These are phyloP conservation scores for Lachnellula occidentalis DNA, from an alignment of 2,329 filamentous ascomycete genomes.

Conservation along the genomic window DNA sequence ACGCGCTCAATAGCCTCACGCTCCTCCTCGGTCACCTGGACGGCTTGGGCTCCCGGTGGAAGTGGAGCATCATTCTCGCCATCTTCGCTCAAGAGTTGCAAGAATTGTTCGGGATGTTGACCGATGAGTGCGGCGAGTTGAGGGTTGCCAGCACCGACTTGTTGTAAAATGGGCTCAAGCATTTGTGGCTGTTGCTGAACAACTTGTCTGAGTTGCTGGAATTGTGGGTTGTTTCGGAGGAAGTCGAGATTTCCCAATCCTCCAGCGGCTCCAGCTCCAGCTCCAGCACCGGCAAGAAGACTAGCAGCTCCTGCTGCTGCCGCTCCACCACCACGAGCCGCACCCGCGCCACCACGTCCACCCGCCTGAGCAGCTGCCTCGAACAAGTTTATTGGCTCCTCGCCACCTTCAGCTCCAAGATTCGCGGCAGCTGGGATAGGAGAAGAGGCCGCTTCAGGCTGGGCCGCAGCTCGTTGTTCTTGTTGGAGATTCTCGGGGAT, in stretches of 20 bases:
- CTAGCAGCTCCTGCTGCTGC: slow-evolving; percentile 60
- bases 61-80: slow-evolving; percentile 76
- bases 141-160: slow-evolving; percentile 91
- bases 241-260: slow-evolving; percentile 81
- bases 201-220: slow-evolving; percentile 94
- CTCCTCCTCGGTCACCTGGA: slow-evolving; percentile 92
- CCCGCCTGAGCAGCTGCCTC: slow-evolving; percentile 73
- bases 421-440: slow-evolving; percentile 40
- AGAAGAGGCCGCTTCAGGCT: slow-evolving; percentile 35
- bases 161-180: slow-evolving; percentile 96
- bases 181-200: slow-evolving; percentile 97
- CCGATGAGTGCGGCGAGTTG: slow-evolving; percentile 90
- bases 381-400: slow-evolving; percentile 79
- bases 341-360: slow-evolving; percentile 38
- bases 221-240: slow-evolving; percentile 90
- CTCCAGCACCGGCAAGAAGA: slow-evolving; percentile 34
- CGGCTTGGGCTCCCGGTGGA: slow-evolving; percentile 82
- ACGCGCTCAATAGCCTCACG: slow-evolving; percentile 94
- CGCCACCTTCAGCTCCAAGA: slow-evolving; percentile 48
- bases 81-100: slow-evolving; percentile 84
- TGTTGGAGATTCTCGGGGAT: slow-evolving; percentile 81
- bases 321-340: slow-evolving; percentile 47
- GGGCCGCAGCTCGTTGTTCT: slow-evolving; percentile 52
- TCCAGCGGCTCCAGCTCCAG: slow-evolving; percentile 37
- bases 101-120: slow-evolving; percentile 86